phyloP scores from a whole-genome alignment of 306 rosid genomes.

The Fragaria ananassa region DNA sequence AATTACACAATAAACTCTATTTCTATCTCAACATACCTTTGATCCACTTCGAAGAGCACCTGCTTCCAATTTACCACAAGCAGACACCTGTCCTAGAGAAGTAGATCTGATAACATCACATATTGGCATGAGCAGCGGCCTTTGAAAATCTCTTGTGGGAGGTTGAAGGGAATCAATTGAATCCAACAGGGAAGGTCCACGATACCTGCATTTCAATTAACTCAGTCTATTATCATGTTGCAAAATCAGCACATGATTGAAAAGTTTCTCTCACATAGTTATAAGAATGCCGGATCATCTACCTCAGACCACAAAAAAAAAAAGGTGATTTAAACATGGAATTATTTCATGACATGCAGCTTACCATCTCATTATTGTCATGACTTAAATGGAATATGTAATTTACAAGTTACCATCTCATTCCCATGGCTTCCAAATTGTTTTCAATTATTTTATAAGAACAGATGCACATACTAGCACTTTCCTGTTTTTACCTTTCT shows the following conservation, averaged over 20 bases:
- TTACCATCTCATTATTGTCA: background rate
- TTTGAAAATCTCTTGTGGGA: constrained; percentile 78
- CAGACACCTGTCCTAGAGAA: constrained; percentile 73
- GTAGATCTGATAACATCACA: constrained; percentile 76
- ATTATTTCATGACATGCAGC: background rate
- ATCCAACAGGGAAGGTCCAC: constrained; percentile 77
- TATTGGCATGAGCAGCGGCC: constrained; percentile 89
- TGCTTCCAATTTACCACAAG: constrained; percentile 92
- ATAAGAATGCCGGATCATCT: background rate
- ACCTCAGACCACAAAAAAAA: background rate
- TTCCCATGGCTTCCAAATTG: background rate
- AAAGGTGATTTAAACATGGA: background rate
- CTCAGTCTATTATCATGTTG: constrained; percentile 10
- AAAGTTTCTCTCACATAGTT: background rate
- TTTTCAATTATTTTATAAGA: background rate
- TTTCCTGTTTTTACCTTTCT: background rate
- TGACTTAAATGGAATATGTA: background rate
- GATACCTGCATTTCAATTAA: constrained; percentile 62
- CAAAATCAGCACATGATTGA: constrained; percentile 2
- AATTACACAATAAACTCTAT: constrained; percentile 10
- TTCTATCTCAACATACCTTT: constrained; percentile 51
- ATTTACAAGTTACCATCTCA: background rate
- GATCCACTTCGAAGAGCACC: constrained; percentile 91
- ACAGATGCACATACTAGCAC: background rate
- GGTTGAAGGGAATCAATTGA: constrained; percentile 85